phyloP scores from a whole-genome alignment of 805 yeast genomes.

The Pichia thaimueangensis region DNA sequence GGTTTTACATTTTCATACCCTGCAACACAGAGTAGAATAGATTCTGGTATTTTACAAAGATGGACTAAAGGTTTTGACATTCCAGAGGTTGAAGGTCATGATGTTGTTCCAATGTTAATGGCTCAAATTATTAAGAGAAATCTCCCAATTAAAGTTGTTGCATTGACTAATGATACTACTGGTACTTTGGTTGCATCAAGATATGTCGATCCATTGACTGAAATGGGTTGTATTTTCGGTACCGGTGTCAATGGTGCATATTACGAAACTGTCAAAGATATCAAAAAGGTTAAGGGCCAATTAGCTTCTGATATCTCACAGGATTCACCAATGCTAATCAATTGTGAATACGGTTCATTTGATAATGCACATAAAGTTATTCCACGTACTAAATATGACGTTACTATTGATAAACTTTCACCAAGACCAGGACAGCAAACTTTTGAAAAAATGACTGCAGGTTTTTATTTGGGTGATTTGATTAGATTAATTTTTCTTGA shows the following conservation, averaged over 20 bases:
- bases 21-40: constrained; percentile 72
- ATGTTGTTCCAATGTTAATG: constrained; percentile 89
- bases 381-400: constrained; percentile 89
- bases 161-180: constrained; percentile 93
- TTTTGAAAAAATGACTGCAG: constrained; percentile 97
- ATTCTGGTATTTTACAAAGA: constrained; percentile 84
- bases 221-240: constrained; percentile 96
- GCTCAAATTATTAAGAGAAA: constrained; percentile 57
- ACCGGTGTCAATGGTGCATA: constrained; percentile 99
- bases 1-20: constrained; percentile 98
- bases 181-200: constrained; percentile 96
- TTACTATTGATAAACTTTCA: constrained; percentile 73
- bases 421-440: constrained; percentile 98
- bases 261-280: constrained; percentile 68
- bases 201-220: constrained; percentile 84
- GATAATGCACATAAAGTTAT: constrained; percentile 83
- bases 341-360: constrained; percentile 98
- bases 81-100: constrained; percentile 89
- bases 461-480: constrained; percentile 92
- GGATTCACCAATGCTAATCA: constrained; percentile 85
- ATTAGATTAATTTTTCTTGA: constrained; percentile 78
- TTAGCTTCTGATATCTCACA: constrained; percentile 57
- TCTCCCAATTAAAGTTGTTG: constrained; percentile 84
- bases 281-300: constrained; percentile 80
- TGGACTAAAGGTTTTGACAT: constrained; percentile 99